Percentiles rank a stretch among this genome's conserved stretches.
phyloP scores from a whole-genome alignment of 2,329 filamentous ascomycete genomes.

The Claviceps purpurea region DNA sequence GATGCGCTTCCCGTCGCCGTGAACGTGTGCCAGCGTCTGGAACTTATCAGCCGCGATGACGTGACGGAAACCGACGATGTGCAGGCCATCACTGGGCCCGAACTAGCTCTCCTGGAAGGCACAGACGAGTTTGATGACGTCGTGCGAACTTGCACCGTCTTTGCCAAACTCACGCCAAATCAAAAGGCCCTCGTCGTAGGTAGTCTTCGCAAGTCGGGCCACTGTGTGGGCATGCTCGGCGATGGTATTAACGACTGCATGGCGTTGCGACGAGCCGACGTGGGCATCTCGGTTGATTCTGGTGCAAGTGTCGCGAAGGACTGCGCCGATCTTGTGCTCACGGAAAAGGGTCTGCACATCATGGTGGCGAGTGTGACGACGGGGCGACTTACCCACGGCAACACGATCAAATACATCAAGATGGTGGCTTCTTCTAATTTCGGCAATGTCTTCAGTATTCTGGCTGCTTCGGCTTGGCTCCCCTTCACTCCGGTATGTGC shows the following conservation, averaged over 20 bases:
- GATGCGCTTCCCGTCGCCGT: conserved; percentile 16
- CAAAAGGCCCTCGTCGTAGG: conserved; percentile 15
- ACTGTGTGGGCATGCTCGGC: conserved; percentile 17
- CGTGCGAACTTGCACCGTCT: conserved; percentile 13
- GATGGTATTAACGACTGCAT: conserved; percentile 19
- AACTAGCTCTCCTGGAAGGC: conserved; percentile 11
- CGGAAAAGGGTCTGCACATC: conserved; percentile 16
- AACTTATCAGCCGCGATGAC: conserved; percentile 9
- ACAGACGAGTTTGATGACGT: conserved; percentile 11
- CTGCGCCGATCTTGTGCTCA: conserved; percentile 16
- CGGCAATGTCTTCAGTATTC: conserved; percentile 17
- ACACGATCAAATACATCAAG: conserved; percentile 19
- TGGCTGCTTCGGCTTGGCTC: conserved; percentile 16
- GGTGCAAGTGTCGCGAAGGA: conserved; percentile 17
- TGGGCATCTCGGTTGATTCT: conserved; percentile 18
- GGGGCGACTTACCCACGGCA: conserved; percentile 15
- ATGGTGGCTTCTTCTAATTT: conserved; percentile 19
- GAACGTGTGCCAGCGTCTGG: conserved; percentile 15
- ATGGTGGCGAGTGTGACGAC: conserved; percentile 14
- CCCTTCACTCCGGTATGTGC: conserved; percentile 12
- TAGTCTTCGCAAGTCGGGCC: conserved; percentile 11
- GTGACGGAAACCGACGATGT: conserved; percentile 9
- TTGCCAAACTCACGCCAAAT: conserved; percentile 15
- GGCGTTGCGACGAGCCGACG: conserved; percentile 14
- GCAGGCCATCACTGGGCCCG: conserved; percentile 13